A percentile compares a stretch with the other conserved stretches of the same genome.
These are phyloP conservation scores for Rhodotorula sp. DNA, from an alignment of 1,284 basidiomycete genomes.

Conservation along the genomic window DNA sequence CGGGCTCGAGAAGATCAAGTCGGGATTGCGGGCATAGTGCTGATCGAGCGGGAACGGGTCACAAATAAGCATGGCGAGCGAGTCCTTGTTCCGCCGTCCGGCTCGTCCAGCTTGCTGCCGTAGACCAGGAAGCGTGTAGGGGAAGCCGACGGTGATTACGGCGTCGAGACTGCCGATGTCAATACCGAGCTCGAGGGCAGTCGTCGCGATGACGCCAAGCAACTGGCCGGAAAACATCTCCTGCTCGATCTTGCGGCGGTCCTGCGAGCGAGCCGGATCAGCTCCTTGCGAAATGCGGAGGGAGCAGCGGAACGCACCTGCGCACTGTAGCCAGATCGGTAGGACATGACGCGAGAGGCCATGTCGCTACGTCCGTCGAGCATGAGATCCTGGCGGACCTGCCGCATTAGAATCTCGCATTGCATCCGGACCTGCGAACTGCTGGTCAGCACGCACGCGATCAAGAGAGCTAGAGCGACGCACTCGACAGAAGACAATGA, in stretches of 20 bases:
- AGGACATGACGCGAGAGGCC: conserved; percentile 73
- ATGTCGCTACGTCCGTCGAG: conserved; percentile 75
- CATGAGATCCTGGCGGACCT: conserved; percentile 68
- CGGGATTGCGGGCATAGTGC: conserved; percentile 71
- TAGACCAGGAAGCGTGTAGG: conserved; percentile 55
- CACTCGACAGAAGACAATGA: conserved; percentile 86
- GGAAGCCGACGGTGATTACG: conserved; percentile 86
- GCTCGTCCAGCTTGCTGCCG: conserved; percentile 87
- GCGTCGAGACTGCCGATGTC: conserved; percentile 86
- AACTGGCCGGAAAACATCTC: conserved; percentile 81
- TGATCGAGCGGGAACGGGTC: conserved; percentile 73
- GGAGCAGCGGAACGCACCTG: conserved; percentile 48
- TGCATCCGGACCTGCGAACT: conserved; percentile 64
- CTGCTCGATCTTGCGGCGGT: conserved; percentile 76
- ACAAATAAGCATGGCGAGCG: conserved; percentile 73
- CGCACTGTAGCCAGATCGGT: conserved; percentile 74
- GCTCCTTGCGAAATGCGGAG: neutral
- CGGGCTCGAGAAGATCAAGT: conserved; percentile 64
- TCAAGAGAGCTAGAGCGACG: conserved; percentile 1
- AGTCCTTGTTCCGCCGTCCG: conserved; percentile 76
- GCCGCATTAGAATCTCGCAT: conserved; percentile 82
- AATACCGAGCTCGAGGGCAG: conserved; percentile 84
- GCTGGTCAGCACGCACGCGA: neutral
- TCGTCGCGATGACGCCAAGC: conserved; percentile 82
- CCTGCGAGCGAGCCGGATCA: conserved; percentile 53